Evolutionary conservation across 305 asterid species (phyloP).

Genomic region (Striga hermonthica): DNA sequence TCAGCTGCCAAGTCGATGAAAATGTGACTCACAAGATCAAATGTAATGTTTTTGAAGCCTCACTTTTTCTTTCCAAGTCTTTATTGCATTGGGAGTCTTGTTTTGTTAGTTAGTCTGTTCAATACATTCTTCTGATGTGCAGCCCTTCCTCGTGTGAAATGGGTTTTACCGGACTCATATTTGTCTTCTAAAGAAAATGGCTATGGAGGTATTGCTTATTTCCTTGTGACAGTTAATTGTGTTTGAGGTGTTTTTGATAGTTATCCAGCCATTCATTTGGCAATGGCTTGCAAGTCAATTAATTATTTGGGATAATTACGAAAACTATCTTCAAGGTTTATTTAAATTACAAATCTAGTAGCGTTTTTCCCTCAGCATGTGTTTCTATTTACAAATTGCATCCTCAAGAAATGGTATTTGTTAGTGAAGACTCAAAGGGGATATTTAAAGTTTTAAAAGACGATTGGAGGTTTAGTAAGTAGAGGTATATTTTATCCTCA

Average conservation of each 20-base stretch:
- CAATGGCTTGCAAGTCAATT: too few relatives aligned
- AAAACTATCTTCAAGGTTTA: too few relatives aligned
- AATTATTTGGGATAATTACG: background rate
- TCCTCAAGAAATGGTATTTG: background rate
- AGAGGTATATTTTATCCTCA: background rate
- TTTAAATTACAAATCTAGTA: too few relatives aligned
- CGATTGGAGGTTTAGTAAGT: background rate
- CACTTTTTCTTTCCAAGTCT: background rate
- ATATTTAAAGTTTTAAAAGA: background rate
- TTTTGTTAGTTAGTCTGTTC: background rate
- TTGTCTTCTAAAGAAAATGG: conserved; percentile 35
- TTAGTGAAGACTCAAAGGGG: background rate
- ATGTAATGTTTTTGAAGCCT: conserved; percentile 25
- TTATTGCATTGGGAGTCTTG: background rate
- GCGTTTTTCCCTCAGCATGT: background rate
- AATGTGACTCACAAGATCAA: conserved; percentile 34
- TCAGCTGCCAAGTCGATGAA: conserved; percentile 40
- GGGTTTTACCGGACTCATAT: conserved; percentile 49
- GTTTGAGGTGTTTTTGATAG: conserved; percentile 4
- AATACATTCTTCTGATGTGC: conserved; percentile 20
- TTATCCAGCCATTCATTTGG: conserved; percentile 1
- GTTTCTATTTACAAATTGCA: background rate
- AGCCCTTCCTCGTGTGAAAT: conserved; percentile 43
- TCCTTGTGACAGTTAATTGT: background rate
- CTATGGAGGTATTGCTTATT: conserved; percentile 41